Evolutionary conservation across 2,329 filamentous ascomycete species (phyloP), one percentile per base, ranked within the genome.

Genomic region (Orbilia ellipsospora): DNA sequence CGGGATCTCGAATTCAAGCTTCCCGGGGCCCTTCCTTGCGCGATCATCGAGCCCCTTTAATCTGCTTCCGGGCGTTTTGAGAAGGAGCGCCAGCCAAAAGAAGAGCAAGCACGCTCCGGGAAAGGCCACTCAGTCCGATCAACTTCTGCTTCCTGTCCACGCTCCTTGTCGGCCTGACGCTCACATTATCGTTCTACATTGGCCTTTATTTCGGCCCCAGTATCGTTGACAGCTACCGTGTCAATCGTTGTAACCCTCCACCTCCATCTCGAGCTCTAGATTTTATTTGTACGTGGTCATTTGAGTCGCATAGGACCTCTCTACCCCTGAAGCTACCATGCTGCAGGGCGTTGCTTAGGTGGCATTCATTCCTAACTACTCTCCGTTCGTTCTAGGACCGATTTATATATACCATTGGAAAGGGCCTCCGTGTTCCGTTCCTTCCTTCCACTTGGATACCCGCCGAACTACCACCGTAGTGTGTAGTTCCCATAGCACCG

Each of bases 341-440:
- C 44, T 48, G 13, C 16, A 48, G 44, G 16, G 44, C 15, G 15
- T 15, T 48, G 44, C 44, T 48, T 48, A 18, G 18, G 20, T 63
- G 44, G 56, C 31, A 55, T 42, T 31, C 59, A 55, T 51, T 61
- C 10, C n/a, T 23, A 45, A 16, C 61, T 45, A 61, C 68, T 52
- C 13, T 68, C 44, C 50, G 18, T 42, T 23, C 18, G 40, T 23
- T 64, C 16, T 44, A 75, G 72, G 42, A 61, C 59, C 64, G 64
- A 75, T 42, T 23, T 75, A 63, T 64, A 75, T 48, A 75, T 75
- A 44, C 68, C 72, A 1, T 31, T 60, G 23, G 5, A 36, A 57
- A 59, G 36, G 59, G 68, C 45, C 64, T 75, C 45, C 60, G 70
- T 67, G 50, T 52, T 50, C 57, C 63, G 42, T 64, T 31, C 70